Evolutionary conservation across 257 asterid genomes (phyloP).

Genomic region (Solanum pinnatisectum): DNA sequence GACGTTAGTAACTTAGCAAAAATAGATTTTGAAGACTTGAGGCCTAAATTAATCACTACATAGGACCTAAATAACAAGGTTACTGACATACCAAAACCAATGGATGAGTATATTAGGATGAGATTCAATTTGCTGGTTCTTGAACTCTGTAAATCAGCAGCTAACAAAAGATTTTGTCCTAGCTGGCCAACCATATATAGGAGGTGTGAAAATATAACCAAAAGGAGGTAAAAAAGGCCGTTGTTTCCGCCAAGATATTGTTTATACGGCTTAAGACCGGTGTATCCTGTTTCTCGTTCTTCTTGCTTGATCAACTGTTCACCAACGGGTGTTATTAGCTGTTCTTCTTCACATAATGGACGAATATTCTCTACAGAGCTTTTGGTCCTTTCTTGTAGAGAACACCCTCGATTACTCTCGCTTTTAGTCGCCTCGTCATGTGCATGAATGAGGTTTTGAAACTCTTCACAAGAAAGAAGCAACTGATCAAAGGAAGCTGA

Average conservation of each 20-base stretch:
- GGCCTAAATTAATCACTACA: slow-evolving; percentile 20
- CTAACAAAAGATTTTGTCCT: slow-evolving; percentile 36
- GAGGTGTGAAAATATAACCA: slow-evolving; percentile 24
- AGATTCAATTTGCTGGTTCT: slow-evolving; percentile 13
- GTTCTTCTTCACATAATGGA: slow-evolving; percentile 25
- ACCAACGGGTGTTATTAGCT: slow-evolving; percentile 4
- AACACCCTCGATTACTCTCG: slow-evolving; percentile 25
- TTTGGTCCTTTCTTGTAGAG: slow-evolving; percentile 3
- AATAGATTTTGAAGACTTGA: slow-evolving; percentile 24
- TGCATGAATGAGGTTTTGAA: slow-evolving; percentile 58
- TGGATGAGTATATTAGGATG: slow-evolving; percentile 16
- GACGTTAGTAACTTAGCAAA: slow-evolving; percentile 27
- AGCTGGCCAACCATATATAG: slow-evolving; percentile 30
- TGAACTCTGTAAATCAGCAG: slow-evolving; percentile 27
- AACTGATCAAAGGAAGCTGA: slow-evolving; percentile 51
- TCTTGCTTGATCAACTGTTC: slow-evolving; percentile 43
- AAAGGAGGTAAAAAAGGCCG: slow-evolving; percentile 24
- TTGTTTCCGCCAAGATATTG: slow-evolving; percentile 30
- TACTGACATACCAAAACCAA: slow-evolving; percentile 22
- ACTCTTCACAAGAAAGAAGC: slow-evolving; percentile 56
- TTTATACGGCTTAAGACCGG: slow-evolving; percentile 31
- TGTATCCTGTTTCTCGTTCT: slow-evolving; percentile 33
- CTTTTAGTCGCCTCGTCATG: slow-evolving; percentile 56
- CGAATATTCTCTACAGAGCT: slow-evolving; percentile 29
- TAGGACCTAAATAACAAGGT: slow-evolving; percentile 26